phyloP scores from a whole-genome alignment of 305 asterid genomes.

The Plantago lanceolata region DNA sequence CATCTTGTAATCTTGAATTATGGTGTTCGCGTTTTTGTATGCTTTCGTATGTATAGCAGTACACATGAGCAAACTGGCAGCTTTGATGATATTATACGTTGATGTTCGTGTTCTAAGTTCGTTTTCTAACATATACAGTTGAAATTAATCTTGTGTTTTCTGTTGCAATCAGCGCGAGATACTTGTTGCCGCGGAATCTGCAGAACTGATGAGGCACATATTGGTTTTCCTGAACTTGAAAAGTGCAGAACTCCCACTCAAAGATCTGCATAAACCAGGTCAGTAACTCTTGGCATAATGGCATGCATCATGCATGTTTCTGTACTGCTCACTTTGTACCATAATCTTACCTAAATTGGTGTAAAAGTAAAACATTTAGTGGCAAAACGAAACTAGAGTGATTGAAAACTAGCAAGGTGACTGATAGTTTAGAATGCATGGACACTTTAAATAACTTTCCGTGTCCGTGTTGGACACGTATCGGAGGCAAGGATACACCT shows the following conservation, averaged over 20 bases:
- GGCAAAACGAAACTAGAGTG: too few relatives aligned
- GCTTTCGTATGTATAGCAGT: too few relatives aligned
- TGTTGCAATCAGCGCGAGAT: slow-evolving; percentile 50
- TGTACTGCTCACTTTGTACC: too few relatives aligned
- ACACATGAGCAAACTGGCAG: too few relatives aligned
- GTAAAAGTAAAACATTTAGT: not conserved
- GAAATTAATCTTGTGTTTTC: not conserved
- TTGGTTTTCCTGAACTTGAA: slow-evolving; percentile 39
- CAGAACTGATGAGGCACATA: slow-evolving; percentile 44
- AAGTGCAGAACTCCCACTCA: slow-evolving; percentile 49
- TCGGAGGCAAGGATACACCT: too few relatives aligned
- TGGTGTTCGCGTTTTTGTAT: too few relatives aligned
- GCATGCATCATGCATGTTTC: not conserved
- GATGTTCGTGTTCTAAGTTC: too few relatives aligned
- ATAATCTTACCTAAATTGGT: not conserved
- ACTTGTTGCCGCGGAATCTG: slow-evolving; percentile 49
- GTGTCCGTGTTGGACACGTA: too few relatives aligned
- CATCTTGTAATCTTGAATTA: not conserved
- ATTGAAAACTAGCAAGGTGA: too few relatives aligned
- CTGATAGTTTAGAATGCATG: too few relatives aligned
- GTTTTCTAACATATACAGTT: not conserved
- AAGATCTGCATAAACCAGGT: slow-evolving; percentile 46
- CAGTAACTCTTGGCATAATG: slow-evolving; percentile 6
- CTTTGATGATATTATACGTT: not conserved
- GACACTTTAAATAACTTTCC: too few relatives aligned